Percentiles rank a stretch among this genome's conserved stretches.
Evolutionary conservation across 768 basidiomycete genomes (phyloP).

Genomic region (Podaxis sp.): DNA sequence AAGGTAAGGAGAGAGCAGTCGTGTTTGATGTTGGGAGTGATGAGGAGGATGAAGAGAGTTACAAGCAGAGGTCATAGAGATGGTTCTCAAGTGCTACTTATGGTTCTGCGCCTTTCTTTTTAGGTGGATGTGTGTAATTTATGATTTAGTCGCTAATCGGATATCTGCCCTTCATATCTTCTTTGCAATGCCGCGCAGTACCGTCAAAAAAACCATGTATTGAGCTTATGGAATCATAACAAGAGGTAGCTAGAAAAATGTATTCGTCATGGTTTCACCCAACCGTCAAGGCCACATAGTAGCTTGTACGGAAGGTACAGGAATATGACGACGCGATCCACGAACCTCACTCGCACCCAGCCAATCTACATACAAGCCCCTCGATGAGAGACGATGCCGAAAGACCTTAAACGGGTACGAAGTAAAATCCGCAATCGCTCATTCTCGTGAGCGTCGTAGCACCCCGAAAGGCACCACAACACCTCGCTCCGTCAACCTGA

Average conservation of each 20-base stretch:
- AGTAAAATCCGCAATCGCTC: slow-evolving; percentile 36
- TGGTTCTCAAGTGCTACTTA: background rate
- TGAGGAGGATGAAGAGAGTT: slow-evolving; percentile 50
- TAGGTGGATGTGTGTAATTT: background rate
- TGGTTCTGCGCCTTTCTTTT: background rate
- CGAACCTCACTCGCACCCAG: slow-evolving; percentile 29
- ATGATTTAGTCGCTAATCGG: slow-evolving; percentile 9
- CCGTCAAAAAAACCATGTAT: background rate
- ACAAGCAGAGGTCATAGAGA: slow-evolving; percentile 21
- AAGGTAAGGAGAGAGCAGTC: slow-evolving; percentile 51
- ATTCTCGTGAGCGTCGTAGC: slow-evolving; percentile 41
- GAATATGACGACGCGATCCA: slow-evolving; percentile 72
- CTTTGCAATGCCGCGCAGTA: background rate
- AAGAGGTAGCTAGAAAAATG: slow-evolving; percentile 31
- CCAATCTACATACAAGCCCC: slow-evolving; percentile 35
- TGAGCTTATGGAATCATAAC: background rate
- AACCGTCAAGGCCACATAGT: slow-evolving; percentile 83
- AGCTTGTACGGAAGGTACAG: slow-evolving; percentile 75
- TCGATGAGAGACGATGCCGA: slow-evolving; percentile 55
- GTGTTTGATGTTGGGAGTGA: slow-evolving; percentile 58
- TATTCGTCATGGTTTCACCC: slow-evolving; percentile 81
- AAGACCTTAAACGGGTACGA: slow-evolving; percentile 43
- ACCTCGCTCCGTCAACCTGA: slow-evolving; percentile 82
- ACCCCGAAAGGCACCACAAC: slow-evolving; percentile 30
- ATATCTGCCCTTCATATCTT: background rate